Evolutionary conservation across 2,329 filamentous ascomycete genomes (phyloP), one percentile per base, ranked within the genome.

Genomic region (Penicillium sp.): DNA sequence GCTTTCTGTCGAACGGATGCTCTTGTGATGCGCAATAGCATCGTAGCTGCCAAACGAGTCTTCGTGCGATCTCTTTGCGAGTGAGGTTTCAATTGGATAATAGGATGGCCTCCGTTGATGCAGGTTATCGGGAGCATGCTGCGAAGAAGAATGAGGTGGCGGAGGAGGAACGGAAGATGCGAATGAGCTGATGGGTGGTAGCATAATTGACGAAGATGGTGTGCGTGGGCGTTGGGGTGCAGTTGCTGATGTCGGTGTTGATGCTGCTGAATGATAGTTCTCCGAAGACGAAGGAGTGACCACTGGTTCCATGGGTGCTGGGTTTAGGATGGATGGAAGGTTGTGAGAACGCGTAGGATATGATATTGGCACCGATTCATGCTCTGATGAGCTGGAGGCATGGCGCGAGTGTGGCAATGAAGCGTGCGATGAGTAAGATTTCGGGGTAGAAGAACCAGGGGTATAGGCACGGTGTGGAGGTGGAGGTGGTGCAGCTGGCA

Each of bases 1-100:
- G 8, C 45, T 58, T 12, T 58, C 46, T 20, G 52, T 20, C 14
- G 38, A 46, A 21, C 56, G 56, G 9, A 58, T 50, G 14, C 56
- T 58, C 46, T 58, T 58, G 20, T 56, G 33, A 33, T 52, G 50
- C 14, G 23, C 30, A 28, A 38, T 23, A 11, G 42, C 28, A 1
- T 59, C 75, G 58, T 66, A 66, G 11, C 24, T 48, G 51, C 72
- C 72, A 55, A 75, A 75, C 1, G 70, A 65, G 21, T 74, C 72
- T 42, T 70, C 69, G 55, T 75, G 70, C 0, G 65, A 65, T 20
- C 73, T 68, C 52, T 75, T 75, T 26, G 65, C 55, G 35, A 66
- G 53, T 14, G 61, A 56, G 3, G 64, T 59, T 16, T 65, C 67
- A 0, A 67, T 68, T n/a, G 70, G 65, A 57, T 69, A 73, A 1